Evolutionary conservation across 805 yeast genomes (phyloP).

Genomic region (Metschnikowia anglica): DNA sequence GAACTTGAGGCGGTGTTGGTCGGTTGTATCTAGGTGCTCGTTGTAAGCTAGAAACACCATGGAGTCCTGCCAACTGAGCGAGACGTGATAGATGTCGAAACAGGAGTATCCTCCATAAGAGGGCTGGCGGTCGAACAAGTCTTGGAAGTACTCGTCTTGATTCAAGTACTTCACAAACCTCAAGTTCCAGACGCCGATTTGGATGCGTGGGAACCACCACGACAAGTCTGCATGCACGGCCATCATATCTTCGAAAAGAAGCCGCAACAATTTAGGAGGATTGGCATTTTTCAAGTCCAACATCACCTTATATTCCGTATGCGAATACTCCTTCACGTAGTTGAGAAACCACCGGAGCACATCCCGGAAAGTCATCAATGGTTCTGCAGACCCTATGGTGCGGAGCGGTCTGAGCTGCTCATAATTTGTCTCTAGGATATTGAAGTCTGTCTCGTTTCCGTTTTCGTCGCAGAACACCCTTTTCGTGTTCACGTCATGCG

Average conservation of each 20-base stretch:
- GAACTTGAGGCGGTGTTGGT: constrained; percentile 20
- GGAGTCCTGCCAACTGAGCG: constrained; percentile 35
- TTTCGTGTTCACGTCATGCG: constrained; percentile 41
- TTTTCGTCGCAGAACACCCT: constrained; percentile 36
- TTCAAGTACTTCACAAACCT: constrained; percentile 38
- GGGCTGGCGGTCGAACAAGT: constrained; percentile 15
- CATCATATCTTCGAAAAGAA: constrained; percentile 31
- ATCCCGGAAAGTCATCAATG: constrained; percentile 31
- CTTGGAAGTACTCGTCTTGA: constrained; percentile 38
- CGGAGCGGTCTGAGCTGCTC: constrained; percentile 23
- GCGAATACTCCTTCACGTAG: constrained; percentile 19
- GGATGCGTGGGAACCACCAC: constrained; percentile 41
- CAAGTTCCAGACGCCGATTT: constrained; percentile 44
- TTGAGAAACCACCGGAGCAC: constrained; percentile 34
- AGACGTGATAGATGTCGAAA: constrained; percentile 39
- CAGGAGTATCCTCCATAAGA: constrained; percentile 21
- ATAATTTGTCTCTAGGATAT: constrained; percentile 34
- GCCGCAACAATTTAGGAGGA: constrained; percentile 34
- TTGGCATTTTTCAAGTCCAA: constrained; percentile 42
- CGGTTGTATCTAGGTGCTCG: constrained; percentile 29
- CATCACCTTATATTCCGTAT: constrained; percentile 29
- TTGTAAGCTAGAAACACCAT: constrained; percentile 36
- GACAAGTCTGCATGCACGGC: constrained; percentile 28
- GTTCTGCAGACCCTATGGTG: constrained; percentile 36
- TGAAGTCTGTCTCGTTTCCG: constrained; percentile 36